Base-by-base conservation (phyloP, 768 basidiomycete genomes). In the Trametes cingulata region DNA sequence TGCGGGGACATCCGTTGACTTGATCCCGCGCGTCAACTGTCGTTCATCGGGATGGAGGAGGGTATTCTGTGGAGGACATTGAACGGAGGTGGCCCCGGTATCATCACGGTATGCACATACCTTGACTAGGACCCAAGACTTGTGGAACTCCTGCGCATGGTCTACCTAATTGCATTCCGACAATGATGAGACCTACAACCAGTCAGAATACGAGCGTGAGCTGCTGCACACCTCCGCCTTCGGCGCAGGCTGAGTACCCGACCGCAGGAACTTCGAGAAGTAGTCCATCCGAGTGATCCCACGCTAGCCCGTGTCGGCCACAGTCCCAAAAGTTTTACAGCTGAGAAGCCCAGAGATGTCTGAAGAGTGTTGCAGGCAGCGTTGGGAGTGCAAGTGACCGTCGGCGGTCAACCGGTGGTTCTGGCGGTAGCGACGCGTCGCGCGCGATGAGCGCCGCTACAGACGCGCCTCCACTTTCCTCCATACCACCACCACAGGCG, bases 21-120 rank as follows among this genome's bases (percentile, higher is more conserved):
- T 76, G 67, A 95, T 95, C 14, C 95, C 93, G 70, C 82, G 85
- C 13, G 84, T 77, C 37, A 97, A 73, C 72, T 95, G 93, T 40
- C 94, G 82, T 76, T 97, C 94, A 73, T 97, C 93, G 0, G 95
- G 94, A 69, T 90, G 81, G 48, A 83, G 75, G n/a, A 97, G 82
- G 5, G 91, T 95, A 65, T 85, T 84, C 94, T 95, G 65, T 19
- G 25, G 22, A 27, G 42, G 52, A 41, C 20, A 42, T 59, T 57
- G 35, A 71, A 64, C 61, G 61, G 14, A 60, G 12, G 27, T 17
- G 12, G 17, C 40, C 22, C 37, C 40, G 36, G 33, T 40, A 19
- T 17, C n/a, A 12, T 47, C 14, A 24, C 29, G 56, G 25, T 39
- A 25, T 14, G 13, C 9, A 61, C 74, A 45, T 45, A 90, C 91